Conservation (phyloP, 2,329 filamentous ascomycete species). For the Didymellaceae sp. region DNA sequence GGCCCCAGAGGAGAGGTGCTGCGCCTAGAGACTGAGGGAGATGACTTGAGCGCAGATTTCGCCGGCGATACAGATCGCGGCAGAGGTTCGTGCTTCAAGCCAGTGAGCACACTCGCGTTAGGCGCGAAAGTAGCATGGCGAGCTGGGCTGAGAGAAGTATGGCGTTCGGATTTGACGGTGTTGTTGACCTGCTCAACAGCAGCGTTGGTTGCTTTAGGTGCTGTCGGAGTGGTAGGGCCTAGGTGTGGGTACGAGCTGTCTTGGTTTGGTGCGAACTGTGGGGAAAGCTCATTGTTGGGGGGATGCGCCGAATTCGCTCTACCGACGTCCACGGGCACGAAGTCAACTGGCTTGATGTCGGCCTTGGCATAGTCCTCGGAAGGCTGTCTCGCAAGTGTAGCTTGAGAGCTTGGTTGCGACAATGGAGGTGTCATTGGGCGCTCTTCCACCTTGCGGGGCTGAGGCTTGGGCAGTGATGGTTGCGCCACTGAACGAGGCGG, state of each 20-base stretch:
- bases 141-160: slow-evolving; percentile 64
- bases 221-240: slow-evolving; percentile 15
- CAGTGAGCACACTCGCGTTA: slow-evolving; percentile 58
- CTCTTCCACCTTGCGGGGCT: slow-evolving; percentile 12
- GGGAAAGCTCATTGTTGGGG: slow-evolving; percentile 25
- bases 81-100: slow-evolving; percentile 71
- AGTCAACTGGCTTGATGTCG: slow-evolving; percentile 31
- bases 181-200: slow-evolving; percentile 19
- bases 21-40: slow-evolving; percentile 59
- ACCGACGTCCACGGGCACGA: slow-evolving; percentile 22
- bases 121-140: slow-evolving; percentile 72
- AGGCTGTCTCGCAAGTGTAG: slow-evolving; percentile 19
- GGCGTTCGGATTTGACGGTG: slow-evolving; percentile 36
- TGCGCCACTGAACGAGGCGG: slow-evolving; percentile 21
- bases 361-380: slow-evolving; percentile 56
- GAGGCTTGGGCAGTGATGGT: slow-evolving; percentile 6
- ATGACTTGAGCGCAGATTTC: slow-evolving; percentile 77
- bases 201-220: slow-evolving; percentile 14
- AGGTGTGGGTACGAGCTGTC: slow-evolving; percentile 38
- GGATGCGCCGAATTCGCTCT: slow-evolving; percentile 29
- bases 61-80: slow-evolving; percentile 75
- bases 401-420: slow-evolving; percentile 6
- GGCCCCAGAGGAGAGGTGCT: slow-evolving; percentile 54
- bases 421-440: slow-evolving; percentile 13
- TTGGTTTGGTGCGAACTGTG: slow-evolving; percentile 32